A percentile compares a stretch with the other conserved stretches of the same genome.
phyloP scores from a whole-genome alignment of 1,284 basidiomycete genomes.

The Volvariella surrecta region DNA sequence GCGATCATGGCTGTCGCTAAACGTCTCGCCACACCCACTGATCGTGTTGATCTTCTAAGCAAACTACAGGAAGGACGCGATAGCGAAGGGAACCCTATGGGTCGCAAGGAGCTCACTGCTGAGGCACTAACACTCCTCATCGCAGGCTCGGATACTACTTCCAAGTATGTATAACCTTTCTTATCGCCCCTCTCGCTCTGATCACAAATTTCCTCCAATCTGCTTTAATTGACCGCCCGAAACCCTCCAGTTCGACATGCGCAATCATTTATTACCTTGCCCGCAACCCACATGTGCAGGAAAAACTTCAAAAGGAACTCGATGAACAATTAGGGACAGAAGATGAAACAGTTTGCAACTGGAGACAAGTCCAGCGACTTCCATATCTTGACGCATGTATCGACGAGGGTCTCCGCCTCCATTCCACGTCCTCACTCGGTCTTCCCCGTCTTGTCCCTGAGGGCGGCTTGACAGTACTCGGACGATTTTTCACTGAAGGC shows the following conservation, averaged over 20 bases:
- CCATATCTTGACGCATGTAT: conserved; percentile 78
- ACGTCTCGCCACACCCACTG: conserved; percentile 54
- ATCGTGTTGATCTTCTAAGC: conserved; percentile 72
- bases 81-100: conserved; percentile 72
- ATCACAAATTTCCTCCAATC: conserved; percentile 1
- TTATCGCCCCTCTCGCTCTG: not conserved
- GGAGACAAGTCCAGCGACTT: conserved; percentile 58
- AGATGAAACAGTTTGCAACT: conserved; percentile 46
- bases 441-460: conserved; percentile 73
- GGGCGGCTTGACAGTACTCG: conserved; percentile 55
- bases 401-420: conserved; percentile 74
- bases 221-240: not conserved
- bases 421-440: conserved; percentile 76
- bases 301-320: conserved; percentile 72
- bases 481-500: conserved; percentile 61
- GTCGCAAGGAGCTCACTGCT: conserved; percentile 74
- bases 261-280: conserved; percentile 83
- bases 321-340: conserved; percentile 63
- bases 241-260: conserved; percentile 64
- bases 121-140: conserved; percentile 84
- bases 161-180: conserved; percentile 46
- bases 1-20: conserved; percentile 78
- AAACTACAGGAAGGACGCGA: conserved; percentile 76
- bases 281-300: conserved; percentile 53
- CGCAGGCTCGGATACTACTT: conserved; percentile 79